These are phyloP conservation scores for Botrytis cinerea DNA, from an alignment of 2,329 filamentous ascomycete genomes.

Conservation along the genomic window DNA sequence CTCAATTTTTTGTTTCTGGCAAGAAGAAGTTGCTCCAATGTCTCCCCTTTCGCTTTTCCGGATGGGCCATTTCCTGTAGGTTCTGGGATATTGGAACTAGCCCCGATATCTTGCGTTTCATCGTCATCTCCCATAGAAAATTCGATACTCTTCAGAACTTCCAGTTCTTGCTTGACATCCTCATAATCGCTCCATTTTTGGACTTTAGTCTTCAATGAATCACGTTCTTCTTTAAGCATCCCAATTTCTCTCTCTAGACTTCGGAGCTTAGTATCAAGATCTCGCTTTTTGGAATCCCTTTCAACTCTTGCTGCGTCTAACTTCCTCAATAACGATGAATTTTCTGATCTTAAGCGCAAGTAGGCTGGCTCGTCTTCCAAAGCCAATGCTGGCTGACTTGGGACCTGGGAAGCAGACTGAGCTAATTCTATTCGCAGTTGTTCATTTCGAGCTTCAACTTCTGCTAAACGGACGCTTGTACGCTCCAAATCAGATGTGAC, in stretches of 20 bases:
- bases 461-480: slow-evolving; percentile 81
- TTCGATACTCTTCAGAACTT: slow-evolving; percentile 96
- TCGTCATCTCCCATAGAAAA: slow-evolving; percentile 90
- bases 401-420: slow-evolving; percentile 75
- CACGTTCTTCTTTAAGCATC: slow-evolving; percentile 76
- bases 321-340: slow-evolving; percentile 86
- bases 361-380: slow-evolving; percentile 89
- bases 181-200: slow-evolving; percentile 94
- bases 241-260: slow-evolving; percentile 77
- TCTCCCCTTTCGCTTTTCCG: slow-evolving; percentile 68
- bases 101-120: slow-evolving; percentile 50
- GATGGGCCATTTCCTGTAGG: slow-evolving; percentile 51
- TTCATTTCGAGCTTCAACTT: slow-evolving; percentile 92
- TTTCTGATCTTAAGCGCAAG: slow-evolving; percentile 87
- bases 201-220: slow-evolving; percentile 76
- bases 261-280: slow-evolving; percentile 73
- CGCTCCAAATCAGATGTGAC: slow-evolving; percentile 88
- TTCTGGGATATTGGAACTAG: slow-evolving; percentile 35
- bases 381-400: slow-evolving; percentile 58
- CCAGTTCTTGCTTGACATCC: slow-evolving; percentile 91
- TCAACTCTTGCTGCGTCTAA: slow-evolving; percentile 82
- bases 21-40: slow-evolving; percentile 85
- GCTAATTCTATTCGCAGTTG: slow-evolving; percentile 88
- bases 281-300: slow-evolving; percentile 75
- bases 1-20: slow-evolving; percentile 95